Base-by-base conservation (phyloP, 495 filamentous ascomycete genomes). In the Aspergillus egyptiacus region DNA sequence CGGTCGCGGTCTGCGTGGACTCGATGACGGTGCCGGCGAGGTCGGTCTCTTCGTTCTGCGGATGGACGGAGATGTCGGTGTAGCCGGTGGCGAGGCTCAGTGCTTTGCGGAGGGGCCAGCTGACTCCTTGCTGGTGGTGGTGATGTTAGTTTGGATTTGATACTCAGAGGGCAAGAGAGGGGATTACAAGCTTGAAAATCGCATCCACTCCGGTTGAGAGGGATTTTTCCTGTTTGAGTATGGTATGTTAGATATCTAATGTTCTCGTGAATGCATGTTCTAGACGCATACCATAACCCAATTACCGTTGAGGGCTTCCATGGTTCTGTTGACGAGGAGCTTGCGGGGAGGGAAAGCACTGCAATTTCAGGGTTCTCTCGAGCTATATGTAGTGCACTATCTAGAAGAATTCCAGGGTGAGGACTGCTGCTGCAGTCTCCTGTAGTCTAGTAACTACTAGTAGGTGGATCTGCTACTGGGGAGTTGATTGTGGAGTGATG, bases 41-140 rank as follows among this genome's bases (percentile, higher is more conserved):
- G 40, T 1, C 2, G 15, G 40, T 43, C 6, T 8, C 7, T 6
- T 24, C 30, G 38, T 18, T 14, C 10, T 40, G 11, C 20, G 37
- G 32, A 17, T 36, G 13, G 23, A 37, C 11, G 43, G 20, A n/a
- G 3, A 40, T 11, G 20, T 40, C 10, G 30, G 39, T 23, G 5
- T 18, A 13, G 14, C 30, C 7, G 24, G 11, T 37, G 3, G 34
- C 33, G 6, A 36, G 7, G 9, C 23, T 1, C 8, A 48, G 2
- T 5, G 15, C 23, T 30, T 48, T 48, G 22, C 45, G 33, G 10
- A 48, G 32, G 2, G 35, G 18, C 45, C 45, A 48, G 17, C 23
- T 28, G 33, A 48, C 11, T 6, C 33, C 45, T 48, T 48, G 45
- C 45, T 48, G 17, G 19, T 4, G 25, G 18, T 7, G 11, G 2